Conservation (phyloP, 495 filamentous ascomycete species). For the Penicillium dipodomyicola region DNA sequence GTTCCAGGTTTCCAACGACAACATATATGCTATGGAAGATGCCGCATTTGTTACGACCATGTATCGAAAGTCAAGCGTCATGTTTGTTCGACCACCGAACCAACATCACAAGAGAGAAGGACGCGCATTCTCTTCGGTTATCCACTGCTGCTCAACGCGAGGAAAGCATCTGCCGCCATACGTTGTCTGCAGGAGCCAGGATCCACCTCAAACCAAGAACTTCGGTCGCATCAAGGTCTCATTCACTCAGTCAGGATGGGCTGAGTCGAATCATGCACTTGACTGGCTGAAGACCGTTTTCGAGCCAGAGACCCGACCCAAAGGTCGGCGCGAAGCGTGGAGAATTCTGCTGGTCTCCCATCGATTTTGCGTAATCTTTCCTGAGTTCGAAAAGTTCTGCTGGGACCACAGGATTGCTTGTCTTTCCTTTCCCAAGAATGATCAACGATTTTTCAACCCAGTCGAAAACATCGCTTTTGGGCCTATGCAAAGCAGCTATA, state of each 20-base stretch:
- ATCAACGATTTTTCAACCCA: constrained; percentile 2
- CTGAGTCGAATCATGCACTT: not conserved
- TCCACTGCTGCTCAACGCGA: not conserved
- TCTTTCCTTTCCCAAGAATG: not conserved
- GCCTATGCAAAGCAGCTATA: not conserved
- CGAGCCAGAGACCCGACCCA: not conserved
- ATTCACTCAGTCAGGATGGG: not conserved
- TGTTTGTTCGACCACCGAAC: constrained; percentile 1
- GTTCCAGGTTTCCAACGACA: not conserved
- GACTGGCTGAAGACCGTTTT: not conserved
- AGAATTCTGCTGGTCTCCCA: constrained; percentile 1
- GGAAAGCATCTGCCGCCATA: not conserved
- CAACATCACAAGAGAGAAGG: not conserved
- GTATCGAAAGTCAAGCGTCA: not conserved
- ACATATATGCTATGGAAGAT: not conserved
- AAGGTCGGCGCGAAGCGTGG: not conserved
- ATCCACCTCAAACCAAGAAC: not conserved
- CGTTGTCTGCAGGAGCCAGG: constrained; percentile 1
- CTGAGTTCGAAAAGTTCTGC: constrained; percentile 1
- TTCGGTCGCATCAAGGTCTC: not conserved
- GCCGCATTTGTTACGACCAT: not conserved
- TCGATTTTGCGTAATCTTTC: not conserved
- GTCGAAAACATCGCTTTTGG: not conserved
- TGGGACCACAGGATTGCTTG: not conserved
- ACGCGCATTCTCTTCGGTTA: constrained; percentile 1